Base-by-base conservation (phyloP, 2,329 filamentous ascomycete species). In the Diaporthe batatas region DNA sequence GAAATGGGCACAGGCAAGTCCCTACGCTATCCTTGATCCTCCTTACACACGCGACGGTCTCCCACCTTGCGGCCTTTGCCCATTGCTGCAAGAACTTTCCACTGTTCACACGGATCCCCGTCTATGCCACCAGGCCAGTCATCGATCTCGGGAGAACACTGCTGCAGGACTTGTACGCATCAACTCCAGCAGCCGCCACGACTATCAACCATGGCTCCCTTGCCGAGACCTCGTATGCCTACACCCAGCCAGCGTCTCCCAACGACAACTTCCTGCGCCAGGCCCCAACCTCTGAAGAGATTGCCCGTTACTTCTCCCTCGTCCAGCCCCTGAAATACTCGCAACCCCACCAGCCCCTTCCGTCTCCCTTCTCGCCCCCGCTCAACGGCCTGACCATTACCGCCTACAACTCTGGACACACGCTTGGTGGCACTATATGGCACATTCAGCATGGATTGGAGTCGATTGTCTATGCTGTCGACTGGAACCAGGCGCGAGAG, bases 61-160 rank as follows among this genome's bases (percentile, higher is more conserved):
- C 94, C 68, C 96, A 99, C 84, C 89, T 99, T 72, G 96, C 94
- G 77, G 96, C 96, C 73, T 98, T 94, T 81, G 95, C 94, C 55
- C 95, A 98, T 82, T 98, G 95, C 86, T 98, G 96, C 91, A 98
- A 98, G 83, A 92, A 98, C 82, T 93, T 98, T 75, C 95, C 96
- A 58, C 88, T 94, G 59, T 99, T 99, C 83, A 93, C 92, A 12
- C 92, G 95, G 79, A 95, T 99, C 74, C 96, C 96, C 53, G 91
- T 98, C 73, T 99, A 98, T 83, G 96, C 96, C 71, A 99, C 96
- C 6, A 91, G 92, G 51, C 96, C 96, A 12, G 95, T 99, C 77
- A 95, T 98, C 79, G 93, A 96, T 54, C 91, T 99, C 58, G 96
- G 96, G 25, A 93, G 96, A 53, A 97, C 95, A 0, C 88, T 98